Base-by-base conservation (phyloP, 257 asterid species). In the Primulina huaijiensis region DNA sequence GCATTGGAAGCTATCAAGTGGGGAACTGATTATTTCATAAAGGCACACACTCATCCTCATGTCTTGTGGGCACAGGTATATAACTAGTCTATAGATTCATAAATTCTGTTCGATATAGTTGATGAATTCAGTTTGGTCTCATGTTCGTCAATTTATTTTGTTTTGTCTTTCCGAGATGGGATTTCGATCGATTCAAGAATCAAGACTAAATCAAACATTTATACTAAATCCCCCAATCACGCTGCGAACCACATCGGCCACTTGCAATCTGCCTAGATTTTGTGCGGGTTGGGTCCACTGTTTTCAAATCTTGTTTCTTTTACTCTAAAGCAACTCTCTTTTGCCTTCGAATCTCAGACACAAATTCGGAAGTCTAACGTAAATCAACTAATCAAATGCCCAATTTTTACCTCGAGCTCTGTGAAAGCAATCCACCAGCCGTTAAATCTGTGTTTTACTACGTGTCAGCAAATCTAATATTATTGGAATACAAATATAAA, bases 1-100 rank as follows among this genome's bases (percentile, higher is more conserved):
- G 92, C 98, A 20, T 82, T 90, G 35, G 90, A 88, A 61, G 97
- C 97, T 0, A 87, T 92, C 70, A 92, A 92, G 70, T 92, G 98
- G 97, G 97, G 95, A 0, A 87, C 96, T n/a, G 95, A 92, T 79
- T 92, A 88, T 63, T 90, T 92, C 95, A 88, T 88, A 38, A 92
- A 90, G 81, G 96, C 97, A 0, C 98, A 90, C 72, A 77, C 95
- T 66, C 91, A 80, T 61, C 96, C 96, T 14, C 62, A 85, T 70
- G 89, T 88, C n/a, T 75, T 90, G 2, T 92, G 98, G 98, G 88
- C 91, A 31, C 97, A 92, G 96, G 98, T 88, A 40, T 30, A 56
- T 57, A 7, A 23, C 11, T 43, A 43, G 0, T 38, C 3, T 38
- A 23, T 23, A 23, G 25, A 23, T 23, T 23, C 25, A 23, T 23